These are phyloP conservation scores for Aureoboletus auriporus DNA, from an alignment of 768 basidiomycete species.

Conservation along the genomic window DNA sequence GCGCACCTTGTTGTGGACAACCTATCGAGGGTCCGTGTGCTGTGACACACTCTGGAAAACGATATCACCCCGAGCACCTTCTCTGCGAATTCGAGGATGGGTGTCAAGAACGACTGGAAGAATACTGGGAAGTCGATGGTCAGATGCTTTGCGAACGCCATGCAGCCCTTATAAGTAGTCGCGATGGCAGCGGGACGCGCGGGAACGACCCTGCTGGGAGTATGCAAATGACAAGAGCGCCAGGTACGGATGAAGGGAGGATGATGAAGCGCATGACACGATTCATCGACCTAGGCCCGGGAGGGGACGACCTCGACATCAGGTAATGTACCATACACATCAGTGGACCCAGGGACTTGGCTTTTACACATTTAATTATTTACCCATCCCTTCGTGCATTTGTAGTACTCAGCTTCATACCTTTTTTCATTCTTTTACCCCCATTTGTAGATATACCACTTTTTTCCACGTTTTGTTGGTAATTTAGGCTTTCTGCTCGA, in stretches of 20 bases:
- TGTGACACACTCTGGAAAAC: slow-evolving; percentile 72
- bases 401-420: slow-evolving; percentile 17
- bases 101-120: slow-evolving; percentile 58
- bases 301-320: slow-evolving; percentile 27
- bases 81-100: slow-evolving; percentile 65
- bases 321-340: slow-evolving; percentile 24
- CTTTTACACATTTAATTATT: slow-evolving; percentile 16
- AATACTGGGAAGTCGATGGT: slow-evolving; percentile 89
- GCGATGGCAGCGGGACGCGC: slow-evolving; percentile 20
- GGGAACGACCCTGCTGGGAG: slow-evolving; percentile 8
- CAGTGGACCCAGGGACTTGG: slow-evolving; percentile 15
- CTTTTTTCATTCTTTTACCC: slow-evolving; percentile 5
- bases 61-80: slow-evolving; percentile 88
- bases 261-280: slow-evolving; percentile 77
- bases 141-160: slow-evolving; percentile 86
- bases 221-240: slow-evolving; percentile 7
- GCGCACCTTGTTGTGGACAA: slow-evolving; percentile 70
- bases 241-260: slow-evolving; percentile 36
- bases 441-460: slow-evolving; percentile 2
- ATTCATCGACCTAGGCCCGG: slow-evolving; percentile 65
- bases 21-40: slow-evolving; percentile 95
- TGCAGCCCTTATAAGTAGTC: slow-evolving; percentile 36
- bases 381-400: slow-evolving; percentile 13
- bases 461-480: slow-evolving; percentile 14
- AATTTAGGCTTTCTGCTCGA: slow-evolving; percentile 1